A percentile compares a stretch with the other conserved stretches of the same genome.
phyloP scores from a whole-genome alignment of 306 rosid species.

The Citrullus mucosospermus region DNA sequence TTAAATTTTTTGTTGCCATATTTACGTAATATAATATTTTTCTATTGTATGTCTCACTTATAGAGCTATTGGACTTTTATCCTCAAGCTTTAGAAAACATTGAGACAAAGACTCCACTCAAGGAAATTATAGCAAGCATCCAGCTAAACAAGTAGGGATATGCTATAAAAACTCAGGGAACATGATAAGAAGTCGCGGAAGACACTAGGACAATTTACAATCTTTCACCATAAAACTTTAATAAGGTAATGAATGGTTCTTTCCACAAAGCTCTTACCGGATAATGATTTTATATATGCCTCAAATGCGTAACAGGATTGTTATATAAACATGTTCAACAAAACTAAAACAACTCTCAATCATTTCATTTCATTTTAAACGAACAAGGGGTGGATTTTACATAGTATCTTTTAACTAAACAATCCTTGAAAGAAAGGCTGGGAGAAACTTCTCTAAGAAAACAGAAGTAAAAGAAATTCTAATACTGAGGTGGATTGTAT shows the following conservation, averaged over 20 bases:
- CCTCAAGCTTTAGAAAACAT: not conserved
- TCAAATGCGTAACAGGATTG: not conserved
- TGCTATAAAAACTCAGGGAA: not conserved
- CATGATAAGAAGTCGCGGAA: not conserved
- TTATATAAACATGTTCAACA: not conserved
- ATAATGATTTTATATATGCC: not conserved
- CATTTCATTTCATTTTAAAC: not conserved
- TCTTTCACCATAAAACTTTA: not conserved
- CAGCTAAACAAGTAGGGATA: not conserved
- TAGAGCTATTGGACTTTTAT: not conserved
- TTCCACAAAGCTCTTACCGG: not conserved
- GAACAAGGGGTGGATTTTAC: not conserved
- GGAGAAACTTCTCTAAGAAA: not conserved
- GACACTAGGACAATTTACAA: not conserved
- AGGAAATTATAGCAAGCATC: not conserved
- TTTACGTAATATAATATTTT: too few species aligned
- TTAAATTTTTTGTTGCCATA: not conserved
- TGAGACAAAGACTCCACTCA: not conserved
- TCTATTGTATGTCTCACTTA: not conserved
- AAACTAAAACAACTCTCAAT: not conserved
- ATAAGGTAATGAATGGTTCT: not conserved
- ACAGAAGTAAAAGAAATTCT: too few species aligned
- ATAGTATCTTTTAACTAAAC: not conserved
- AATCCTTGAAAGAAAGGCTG: not conserved
- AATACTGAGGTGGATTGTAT: too few species aligned